A percentile compares a stretch with the other conserved stretches of the same genome.
Conservation (phyloP, 345 rosid species). For the Arabis hirsuta region DNA sequence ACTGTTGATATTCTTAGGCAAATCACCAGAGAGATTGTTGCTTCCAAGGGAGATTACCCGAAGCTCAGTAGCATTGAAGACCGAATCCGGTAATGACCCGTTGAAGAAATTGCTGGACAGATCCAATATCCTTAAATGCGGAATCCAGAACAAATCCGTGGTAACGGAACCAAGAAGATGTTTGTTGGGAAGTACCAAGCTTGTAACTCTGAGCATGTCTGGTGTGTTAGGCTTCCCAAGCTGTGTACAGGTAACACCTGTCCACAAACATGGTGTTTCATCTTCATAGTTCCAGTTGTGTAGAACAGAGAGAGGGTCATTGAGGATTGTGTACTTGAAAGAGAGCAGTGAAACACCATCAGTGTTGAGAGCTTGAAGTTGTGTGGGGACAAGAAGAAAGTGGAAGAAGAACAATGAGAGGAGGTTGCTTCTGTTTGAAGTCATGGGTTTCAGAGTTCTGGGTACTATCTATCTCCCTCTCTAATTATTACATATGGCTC, state of each 20-base stretch:
- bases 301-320: slow-evolving; percentile 66
- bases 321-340: slow-evolving; percentile 68
- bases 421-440: slow-evolving; percentile 35
- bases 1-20: slow-evolving; percentile 55
- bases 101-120: slow-evolving; percentile 71
- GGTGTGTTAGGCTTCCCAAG: slow-evolving; percentile 50
- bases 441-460: slow-evolving; percentile 43
- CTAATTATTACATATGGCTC: slow-evolving; percentile 21
- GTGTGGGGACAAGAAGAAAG: slow-evolving; percentile 40
- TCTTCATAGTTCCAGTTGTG: slow-evolving; percentile 70
- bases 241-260: slow-evolving; percentile 63
- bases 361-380: slow-evolving; percentile 57
- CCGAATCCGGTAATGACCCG: slow-evolving; percentile 61
- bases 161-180: slow-evolving; percentile 69
- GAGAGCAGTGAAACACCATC: slow-evolving; percentile 69
- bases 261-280: slow-evolving; percentile 71
- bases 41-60: slow-evolving; percentile 54
- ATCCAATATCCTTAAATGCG: slow-evolving; percentile 62
- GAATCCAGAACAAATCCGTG: slow-evolving; percentile 52
- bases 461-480: slow-evolving; percentile 20
- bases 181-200: slow-evolving; percentile 57
- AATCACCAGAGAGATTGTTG: slow-evolving; percentile 67
- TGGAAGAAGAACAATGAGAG: slow-evolving; percentile 39
- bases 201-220: slow-evolving; percentile 65
- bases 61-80: slow-evolving; percentile 64